phyloP scores from a whole-genome alignment of 495 filamentous ascomycete genomes.

The Hypomontagnella submonticulosa region DNA sequence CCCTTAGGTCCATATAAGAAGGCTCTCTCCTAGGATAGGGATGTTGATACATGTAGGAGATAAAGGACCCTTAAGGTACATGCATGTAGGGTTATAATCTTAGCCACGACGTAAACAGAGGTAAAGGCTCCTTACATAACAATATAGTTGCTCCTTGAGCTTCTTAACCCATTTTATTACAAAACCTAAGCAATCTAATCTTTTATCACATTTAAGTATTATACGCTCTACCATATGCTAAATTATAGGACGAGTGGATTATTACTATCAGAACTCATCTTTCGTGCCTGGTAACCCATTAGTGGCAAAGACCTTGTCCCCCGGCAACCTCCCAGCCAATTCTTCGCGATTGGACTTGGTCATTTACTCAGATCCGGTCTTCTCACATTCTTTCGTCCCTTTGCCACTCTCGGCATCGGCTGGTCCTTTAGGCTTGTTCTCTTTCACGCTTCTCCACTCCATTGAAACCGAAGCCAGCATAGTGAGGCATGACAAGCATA shows the following conservation, averaged over 20 bases:
- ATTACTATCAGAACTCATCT: neutral
- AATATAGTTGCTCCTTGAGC: no score
- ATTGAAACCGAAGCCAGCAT: constrained; percentile 69
- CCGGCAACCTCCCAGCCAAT: constrained; percentile 1
- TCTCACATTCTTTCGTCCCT: neutral
- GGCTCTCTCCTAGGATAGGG: no score
- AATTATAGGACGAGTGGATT: neutral
- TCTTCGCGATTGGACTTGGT: constrained; percentile 27
- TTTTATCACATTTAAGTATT: no score
- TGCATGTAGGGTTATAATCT: no score
- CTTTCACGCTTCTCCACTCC: constrained; percentile 85
- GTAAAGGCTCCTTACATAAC: no score
- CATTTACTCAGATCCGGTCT: neutral
- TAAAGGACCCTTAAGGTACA: no score
- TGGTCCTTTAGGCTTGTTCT: constrained; percentile 39
- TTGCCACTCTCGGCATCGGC: constrained; percentile 21
- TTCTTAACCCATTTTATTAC: no score
- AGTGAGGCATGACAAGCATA: constrained; percentile 68
- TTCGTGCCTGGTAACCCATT: neutral
- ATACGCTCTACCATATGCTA: no score
- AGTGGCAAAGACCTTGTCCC: neutral
- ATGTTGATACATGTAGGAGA: no score
- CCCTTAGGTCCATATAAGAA: no score
- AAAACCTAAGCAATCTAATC: no score
- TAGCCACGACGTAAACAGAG: no score